Evolutionary conservation across 1,139 yeast species (phyloP), one percentile per base, ranked within the genome.

Genomic region (Kluyveromyces sp.): DNA sequence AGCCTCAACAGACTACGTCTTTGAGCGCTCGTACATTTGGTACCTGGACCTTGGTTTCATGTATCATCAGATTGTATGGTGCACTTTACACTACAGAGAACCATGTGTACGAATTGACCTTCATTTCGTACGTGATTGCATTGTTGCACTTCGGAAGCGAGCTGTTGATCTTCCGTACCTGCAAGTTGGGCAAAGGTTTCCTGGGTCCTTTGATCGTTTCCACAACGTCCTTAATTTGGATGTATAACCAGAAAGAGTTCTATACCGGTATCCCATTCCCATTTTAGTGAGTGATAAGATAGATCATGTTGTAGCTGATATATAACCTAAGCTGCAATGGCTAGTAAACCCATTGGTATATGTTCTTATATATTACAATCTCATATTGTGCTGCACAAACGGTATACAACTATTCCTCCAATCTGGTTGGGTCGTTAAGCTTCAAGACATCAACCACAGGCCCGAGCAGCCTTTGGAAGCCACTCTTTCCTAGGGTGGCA

Each of bases 21-120:
- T 71, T 92, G 54, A 80, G 94, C 54, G 95, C 96, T 8, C 76
- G 98, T 57, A 92, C 98, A 0, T 92, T 92, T 64, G 98, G 98
- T 26, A 92, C 98, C 1, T 92, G 98, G 98, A 92, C 98, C 0
- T 70, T 89, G 42, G 74, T 89, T 53, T 82, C 96, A 1, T 78
- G 95, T 2, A 71, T 92, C 36, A 80, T 92, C 41, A 78, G 98
- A 61, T 73, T 82, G 52, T 88, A 85, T 61, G 96, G 95, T 39
- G 94, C 98, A 4, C 83, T 82, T 65, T 71, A 84, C 61, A 68
- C 85, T 49, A 67, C 69, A 46, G 78, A 81, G 55, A 78, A 79
- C 22, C 83, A 80, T 48, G 77, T 88, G 43, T 92, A 78, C 64
- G 80, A 85, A 55, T 71, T 92, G 54, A 83, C 94, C 26, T 75